Base-by-base conservation (phyloP, 2,329 filamentous ascomycete genomes). In the Lasiodiplodia theobromae region DNA sequence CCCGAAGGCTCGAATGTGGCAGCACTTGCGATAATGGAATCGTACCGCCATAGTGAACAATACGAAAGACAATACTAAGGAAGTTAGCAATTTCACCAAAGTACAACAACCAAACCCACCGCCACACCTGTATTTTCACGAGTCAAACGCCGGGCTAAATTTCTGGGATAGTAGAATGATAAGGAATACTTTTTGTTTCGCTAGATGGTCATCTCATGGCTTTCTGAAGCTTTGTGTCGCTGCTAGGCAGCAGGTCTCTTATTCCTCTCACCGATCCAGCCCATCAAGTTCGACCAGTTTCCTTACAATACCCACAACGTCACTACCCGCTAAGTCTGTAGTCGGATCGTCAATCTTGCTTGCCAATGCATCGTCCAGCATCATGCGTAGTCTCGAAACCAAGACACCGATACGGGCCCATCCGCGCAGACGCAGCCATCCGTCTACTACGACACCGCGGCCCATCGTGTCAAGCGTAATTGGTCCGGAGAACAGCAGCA, bases 341-440 rank as follows among this genome's bases (percentile, higher is more conserved):
- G 85, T 85, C 0, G 92, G 92, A 71, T 92, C 89, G 77, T 94
- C 92, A 60, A 97, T 89, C 80, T 94, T 94, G 72, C 87, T 85
- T 68, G 91, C 91, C 74, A 99, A 87, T 70, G 96, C 85, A 72
- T 91, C 88, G 82, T 99, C 96, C 66, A 99, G 85, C 89, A 98
- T 92, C 68, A 89, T 89, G 71, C 96, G 86, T 72, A 99, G 80
- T 71, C 95, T 86, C 56, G 91, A 92, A 2, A 97, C 91, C 72
- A 99, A 80, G 14, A 98, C 95, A 37, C 95, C 96, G 71, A 99
- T 96, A 57, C 96, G 88, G 1, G 96, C 95, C 96, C 96, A 99
- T 0, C 96, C 96, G 28, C 93, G 87, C 38, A 99, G 82, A 44
- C 87, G 79, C 40, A 98, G 83, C 96, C 95, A 98, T 64, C 93